phyloP scores from a whole-genome alignment of 139 green algal species.

The Micractinium sp. region DNA sequence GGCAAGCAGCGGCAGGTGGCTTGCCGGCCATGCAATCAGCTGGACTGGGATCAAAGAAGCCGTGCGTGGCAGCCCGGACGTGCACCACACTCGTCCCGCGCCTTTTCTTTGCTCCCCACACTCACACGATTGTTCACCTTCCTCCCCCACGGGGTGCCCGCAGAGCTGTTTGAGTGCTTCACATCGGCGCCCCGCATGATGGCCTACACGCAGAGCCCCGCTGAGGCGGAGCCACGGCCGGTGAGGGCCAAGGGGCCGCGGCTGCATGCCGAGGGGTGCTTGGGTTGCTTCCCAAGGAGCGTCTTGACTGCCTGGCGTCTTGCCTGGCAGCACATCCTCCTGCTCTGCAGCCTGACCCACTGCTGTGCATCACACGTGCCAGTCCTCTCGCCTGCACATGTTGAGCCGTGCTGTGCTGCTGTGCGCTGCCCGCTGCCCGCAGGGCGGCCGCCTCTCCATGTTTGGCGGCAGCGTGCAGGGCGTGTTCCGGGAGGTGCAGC shows the following conservation, averaged over 20 bases:
- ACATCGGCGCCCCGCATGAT: slow-evolving; percentile 61
- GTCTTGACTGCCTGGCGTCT: neutral
- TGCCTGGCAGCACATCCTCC: neutral
- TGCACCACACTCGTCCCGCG: neutral
- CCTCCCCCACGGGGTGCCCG: neutral
- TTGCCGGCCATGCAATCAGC: neutral
- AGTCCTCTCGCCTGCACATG: no score
- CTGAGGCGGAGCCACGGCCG: slow-evolving; percentile 44
- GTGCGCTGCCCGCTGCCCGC: neutral
- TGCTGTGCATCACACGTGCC: neutral
- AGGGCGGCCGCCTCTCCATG: slow-evolving; percentile 72
- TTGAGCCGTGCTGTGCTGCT: neutral
- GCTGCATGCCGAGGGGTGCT: neutral
- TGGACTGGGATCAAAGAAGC: neutral
- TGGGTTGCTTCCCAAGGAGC: neutral
- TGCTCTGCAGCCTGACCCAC: neutral
- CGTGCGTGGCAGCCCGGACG: neutral
- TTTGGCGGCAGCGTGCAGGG: slow-evolving; percentile 75
- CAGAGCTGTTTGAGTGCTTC: slow-evolving; percentile 89
- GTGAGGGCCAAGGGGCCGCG: neutral
- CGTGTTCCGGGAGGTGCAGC: slow-evolving; percentile 68
- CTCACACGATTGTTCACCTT: neutral
- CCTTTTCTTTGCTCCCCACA: slow-evolving; percentile 57
- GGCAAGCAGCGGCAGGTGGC: no score
- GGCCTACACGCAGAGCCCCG: slow-evolving; percentile 68